Conservation (phyloP, 345 rosid genomes). For the Citrus mangshanensis region DNA sequence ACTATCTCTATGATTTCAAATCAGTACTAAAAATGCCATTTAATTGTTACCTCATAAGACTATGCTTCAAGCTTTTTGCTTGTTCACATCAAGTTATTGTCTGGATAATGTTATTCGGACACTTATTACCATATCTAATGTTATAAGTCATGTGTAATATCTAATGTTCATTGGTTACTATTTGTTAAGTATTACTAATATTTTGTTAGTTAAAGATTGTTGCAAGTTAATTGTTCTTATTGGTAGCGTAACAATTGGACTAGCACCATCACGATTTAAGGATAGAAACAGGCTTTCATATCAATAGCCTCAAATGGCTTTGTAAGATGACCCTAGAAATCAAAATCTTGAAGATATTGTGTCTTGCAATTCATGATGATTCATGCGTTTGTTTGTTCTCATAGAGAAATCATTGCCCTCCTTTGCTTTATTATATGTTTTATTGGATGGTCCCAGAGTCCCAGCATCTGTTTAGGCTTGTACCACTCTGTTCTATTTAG, state of each 20-base stretch:
- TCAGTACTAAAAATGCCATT: not conserved
- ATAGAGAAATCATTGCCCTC: constrained; percentile 3
- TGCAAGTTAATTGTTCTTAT: no score
- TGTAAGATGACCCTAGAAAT: constrained; percentile 27
- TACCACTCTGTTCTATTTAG: not conserved
- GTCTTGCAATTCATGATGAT: constrained; percentile 8
- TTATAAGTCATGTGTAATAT: no score
- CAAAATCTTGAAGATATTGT: constrained; percentile 35
- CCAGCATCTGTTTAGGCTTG: not conserved
- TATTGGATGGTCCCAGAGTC: constrained; percentile 23
- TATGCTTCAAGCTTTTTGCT: not conserved
- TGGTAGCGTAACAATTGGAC: no score
- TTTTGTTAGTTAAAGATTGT: constrained; percentile 50
- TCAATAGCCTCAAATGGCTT: not conserved
- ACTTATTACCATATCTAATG: no score
- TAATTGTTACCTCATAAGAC: not conserved
- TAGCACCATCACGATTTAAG: not conserved
- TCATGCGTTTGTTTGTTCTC: constrained; percentile 19
- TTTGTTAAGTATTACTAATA: not conserved
- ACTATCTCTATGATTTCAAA: not conserved
- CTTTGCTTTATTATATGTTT: not conserved
- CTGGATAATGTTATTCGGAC: no score
- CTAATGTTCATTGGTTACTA: no score
- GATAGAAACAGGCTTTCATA: not conserved
- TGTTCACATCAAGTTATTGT: not conserved